phyloP scores from a whole-genome alignment of 176 grass and related monocot genomes.

The Musa troglodytarum region DNA sequence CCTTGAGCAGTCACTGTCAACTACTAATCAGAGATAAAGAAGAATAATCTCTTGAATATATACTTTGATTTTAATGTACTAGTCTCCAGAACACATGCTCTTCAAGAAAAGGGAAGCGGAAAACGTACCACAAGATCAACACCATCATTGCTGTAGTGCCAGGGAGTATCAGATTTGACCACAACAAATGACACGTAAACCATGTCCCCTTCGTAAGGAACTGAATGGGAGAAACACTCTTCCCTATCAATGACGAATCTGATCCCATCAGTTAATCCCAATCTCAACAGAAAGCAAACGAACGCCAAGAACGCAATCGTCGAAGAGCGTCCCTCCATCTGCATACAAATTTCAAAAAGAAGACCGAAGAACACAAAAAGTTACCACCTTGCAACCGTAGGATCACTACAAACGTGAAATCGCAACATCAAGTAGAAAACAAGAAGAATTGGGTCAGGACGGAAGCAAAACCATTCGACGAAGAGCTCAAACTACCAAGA shows the following conservation, averaged over 20 bases:
- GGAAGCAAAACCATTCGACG: no score
- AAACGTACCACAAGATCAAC: constrained; percentile 83
- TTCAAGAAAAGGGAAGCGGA: not conserved
- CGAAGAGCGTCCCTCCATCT: not conserved
- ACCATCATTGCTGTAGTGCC: constrained; percentile 68
- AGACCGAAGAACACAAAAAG: not conserved
- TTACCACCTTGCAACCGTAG: no score
- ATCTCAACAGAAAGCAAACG: not conserved
- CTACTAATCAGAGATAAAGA: not conserved
- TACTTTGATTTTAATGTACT: not conserved
- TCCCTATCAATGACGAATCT: constrained; percentile 80
- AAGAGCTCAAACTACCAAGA: no score
- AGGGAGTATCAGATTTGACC: constrained; percentile 68
- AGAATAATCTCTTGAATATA: not conserved
- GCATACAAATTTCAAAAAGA: not conserved
- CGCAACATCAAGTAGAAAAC: no score
- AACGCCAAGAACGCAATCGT: not conserved
- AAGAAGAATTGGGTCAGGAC: no score
- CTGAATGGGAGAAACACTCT: constrained; percentile 81
- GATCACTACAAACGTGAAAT: no score
- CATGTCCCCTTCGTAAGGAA: constrained; percentile 70
- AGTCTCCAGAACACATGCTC: not conserved
- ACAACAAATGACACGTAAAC: constrained; percentile 76
- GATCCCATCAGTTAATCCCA: constrained; percentile 30
- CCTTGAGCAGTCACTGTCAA: no score